Conservation (phyloP, 129 eudicot species). For the Apium graveolens region DNA sequence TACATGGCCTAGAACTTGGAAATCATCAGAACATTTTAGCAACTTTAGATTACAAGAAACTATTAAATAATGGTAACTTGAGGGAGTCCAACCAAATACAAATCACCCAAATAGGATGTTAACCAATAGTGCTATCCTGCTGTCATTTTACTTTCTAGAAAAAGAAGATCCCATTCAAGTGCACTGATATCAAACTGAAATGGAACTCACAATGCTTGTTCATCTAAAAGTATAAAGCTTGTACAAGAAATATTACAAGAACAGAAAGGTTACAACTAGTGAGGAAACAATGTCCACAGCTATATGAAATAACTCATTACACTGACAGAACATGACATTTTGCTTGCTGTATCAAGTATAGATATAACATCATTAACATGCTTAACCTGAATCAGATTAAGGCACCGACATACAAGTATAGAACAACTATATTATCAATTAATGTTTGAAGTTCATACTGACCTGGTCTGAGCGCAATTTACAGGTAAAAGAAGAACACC, state of each 20-base stretch:
- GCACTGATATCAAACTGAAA: background rate
- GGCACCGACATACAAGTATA: background rate
- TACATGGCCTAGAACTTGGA: background rate
- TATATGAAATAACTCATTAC: background rate
- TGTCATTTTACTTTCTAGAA: background rate
- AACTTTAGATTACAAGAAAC: background rate
- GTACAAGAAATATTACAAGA: background rate
- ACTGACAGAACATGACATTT: background rate
- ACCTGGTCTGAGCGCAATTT: conserved; percentile 64
- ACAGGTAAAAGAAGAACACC: conserved; percentile 74
- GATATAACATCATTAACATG: background rate
- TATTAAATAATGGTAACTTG: background rate
- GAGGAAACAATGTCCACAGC: background rate
- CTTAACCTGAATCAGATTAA: background rate
- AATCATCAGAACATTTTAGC: background rate
- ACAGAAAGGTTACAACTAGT: background rate
- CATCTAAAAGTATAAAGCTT: background rate
- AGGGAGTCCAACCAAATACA: background rate
- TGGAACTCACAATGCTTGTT: background rate
- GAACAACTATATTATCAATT: background rate
- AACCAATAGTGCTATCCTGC: background rate
- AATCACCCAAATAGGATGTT: background rate
- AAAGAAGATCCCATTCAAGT: background rate
- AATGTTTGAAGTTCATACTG: background rate
- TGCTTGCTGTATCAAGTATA: background rate